Evolutionary conservation across 352 stramenopile species (phyloP).

Genomic region (Globisporangium paroecandrum): DNA sequence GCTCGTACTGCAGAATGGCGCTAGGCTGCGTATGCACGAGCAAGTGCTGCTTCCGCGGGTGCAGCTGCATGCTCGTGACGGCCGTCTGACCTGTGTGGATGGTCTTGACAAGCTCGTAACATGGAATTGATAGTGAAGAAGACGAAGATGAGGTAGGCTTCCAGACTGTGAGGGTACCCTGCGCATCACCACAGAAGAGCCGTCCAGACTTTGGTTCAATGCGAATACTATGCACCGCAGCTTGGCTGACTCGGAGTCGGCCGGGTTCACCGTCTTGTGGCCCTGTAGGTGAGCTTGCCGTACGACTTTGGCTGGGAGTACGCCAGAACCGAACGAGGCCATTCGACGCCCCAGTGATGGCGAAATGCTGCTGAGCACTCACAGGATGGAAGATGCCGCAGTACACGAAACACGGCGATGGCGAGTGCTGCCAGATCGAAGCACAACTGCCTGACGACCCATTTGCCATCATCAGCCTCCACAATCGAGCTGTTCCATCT

Average conservation of each 20-base stretch:
- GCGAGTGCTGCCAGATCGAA: conserved; percentile 51
- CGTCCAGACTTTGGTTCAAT: conserved; percentile 39
- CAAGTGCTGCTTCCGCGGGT: conserved; percentile 63
- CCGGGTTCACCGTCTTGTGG: background rate
- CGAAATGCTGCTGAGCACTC: conserved; percentile 21
- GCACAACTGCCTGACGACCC: background rate
- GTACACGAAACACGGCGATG: conserved; percentile 58
- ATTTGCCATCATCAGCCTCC: conserved; percentile 23
- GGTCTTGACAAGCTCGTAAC: conserved; percentile 45
- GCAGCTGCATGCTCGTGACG: conserved; percentile 54
- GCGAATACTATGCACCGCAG: conserved; percentile 47
- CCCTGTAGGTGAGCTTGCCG: background rate
- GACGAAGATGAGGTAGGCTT: background rate
- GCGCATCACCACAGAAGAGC: conserved; percentile 59
- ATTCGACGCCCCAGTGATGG: conserved; percentile 54
- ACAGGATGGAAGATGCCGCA: conserved; percentile 48
- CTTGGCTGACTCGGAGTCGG: conserved; percentile 24
- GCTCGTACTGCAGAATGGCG: conserved; percentile 63
- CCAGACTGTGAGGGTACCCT: conserved; percentile 52
- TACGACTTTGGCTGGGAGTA: conserved; percentile 8
- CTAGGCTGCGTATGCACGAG: conserved; percentile 64
- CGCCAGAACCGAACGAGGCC: conserved; percentile 44
- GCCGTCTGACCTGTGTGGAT: conserved; percentile 45
- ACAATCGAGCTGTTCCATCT: conserved; percentile 49
- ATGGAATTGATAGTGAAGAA: background rate